Percentiles rank a stretch among this genome's conserved stretches.
These are phyloP conservation scores for Phytophthora chlamydospora DNA, from an alignment of 352 stramenopile species.

Conservation along the genomic window DNA sequence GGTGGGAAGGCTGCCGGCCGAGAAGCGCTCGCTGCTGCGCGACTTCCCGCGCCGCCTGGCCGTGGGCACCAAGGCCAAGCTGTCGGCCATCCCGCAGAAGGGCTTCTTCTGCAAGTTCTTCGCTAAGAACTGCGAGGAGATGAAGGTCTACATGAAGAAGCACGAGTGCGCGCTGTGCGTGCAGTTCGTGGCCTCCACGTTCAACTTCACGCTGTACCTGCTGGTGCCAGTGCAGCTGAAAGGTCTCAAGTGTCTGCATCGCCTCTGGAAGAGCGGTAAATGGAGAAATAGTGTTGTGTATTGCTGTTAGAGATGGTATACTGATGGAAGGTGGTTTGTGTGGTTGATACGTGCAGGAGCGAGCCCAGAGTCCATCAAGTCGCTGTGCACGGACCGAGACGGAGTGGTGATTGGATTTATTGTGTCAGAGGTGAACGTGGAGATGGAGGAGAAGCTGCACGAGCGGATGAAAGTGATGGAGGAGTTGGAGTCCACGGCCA, in stretches of 20 bases:
- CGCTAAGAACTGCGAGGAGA: slow-evolving; percentile 82
- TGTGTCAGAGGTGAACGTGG: slow-evolving; percentile 85
- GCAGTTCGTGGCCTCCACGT: slow-evolving; percentile 80
- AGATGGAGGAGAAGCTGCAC: slow-evolving; percentile 81
- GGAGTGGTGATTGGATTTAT: slow-evolving; percentile 89
- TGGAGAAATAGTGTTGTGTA: slow-evolving; percentile 1
- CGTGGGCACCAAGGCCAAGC: slow-evolving; percentile 80
- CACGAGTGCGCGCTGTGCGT: slow-evolving; percentile 85
- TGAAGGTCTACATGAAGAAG: slow-evolving; percentile 90
- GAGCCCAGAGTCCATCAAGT: slow-evolving; percentile 83
- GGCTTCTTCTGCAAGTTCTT: slow-evolving; percentile 92
- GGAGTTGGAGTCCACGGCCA: slow-evolving; percentile 73
- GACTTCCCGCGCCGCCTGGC: slow-evolving; percentile 82
- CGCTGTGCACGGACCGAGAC: slow-evolving; percentile 82
- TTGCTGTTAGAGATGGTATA: background rate
- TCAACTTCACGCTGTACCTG: slow-evolving; percentile 88
- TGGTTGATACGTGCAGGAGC: slow-evolving; percentile 51
- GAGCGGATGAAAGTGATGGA: slow-evolving; percentile 83
- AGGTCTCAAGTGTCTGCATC: slow-evolving; percentile 79
- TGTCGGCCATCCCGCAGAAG: slow-evolving; percentile 81
- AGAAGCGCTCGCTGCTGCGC: slow-evolving; percentile 79
- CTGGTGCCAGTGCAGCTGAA: slow-evolving; percentile 70
- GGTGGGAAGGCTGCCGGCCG: slow-evolving; percentile 74
- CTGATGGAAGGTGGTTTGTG: slow-evolving; percentile 6
- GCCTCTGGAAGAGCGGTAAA: slow-evolving; percentile 79